Conservation (phyloP, 2,329 filamentous ascomycete species). For the Verticillium tricorpus region DNA sequence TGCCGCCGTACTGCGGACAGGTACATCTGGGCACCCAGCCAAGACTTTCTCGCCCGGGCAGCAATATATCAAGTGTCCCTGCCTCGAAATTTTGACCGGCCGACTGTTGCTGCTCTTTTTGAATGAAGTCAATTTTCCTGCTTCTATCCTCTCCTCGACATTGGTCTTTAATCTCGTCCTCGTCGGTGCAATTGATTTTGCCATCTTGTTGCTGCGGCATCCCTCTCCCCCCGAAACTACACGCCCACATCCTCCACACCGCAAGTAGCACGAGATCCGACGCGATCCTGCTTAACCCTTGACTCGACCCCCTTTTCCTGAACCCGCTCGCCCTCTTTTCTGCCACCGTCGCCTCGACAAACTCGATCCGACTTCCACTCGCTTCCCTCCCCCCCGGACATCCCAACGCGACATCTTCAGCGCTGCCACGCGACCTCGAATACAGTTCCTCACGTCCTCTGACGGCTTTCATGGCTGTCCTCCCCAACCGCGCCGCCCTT, state of each 20-base stretch:
- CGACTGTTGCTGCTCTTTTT: neutral
- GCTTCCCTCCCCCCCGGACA: neutral
- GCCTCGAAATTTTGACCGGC: neutral
- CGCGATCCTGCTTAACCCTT: neutral
- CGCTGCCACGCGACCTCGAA: neutral
- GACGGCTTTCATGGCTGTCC: conserved; percentile 9
- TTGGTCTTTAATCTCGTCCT: neutral
- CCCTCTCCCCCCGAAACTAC: neutral
- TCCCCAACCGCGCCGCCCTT: conserved; percentile 4
- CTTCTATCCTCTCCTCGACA: neutral
- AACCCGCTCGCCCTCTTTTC: neutral
- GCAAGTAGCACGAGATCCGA: neutral
- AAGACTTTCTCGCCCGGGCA: neutral
- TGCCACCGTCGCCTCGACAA: neutral
- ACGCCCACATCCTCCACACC: neutral
- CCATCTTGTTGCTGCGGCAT: neutral
- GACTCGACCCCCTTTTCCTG: neutral
- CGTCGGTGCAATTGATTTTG: neutral
- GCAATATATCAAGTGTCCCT: conserved; percentile 2
- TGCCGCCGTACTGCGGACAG: neutral
- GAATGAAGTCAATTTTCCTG: neutral
- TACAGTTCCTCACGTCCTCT: neutral
- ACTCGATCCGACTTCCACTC: neutral
- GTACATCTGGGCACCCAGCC: neutral
- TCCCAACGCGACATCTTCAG: neutral